Evolutionary conservation across 139 green algal genomes (phyloP), one percentile per base, ranked within the genome.

Genomic region (Mesotaenium endlicherianum): DNA sequence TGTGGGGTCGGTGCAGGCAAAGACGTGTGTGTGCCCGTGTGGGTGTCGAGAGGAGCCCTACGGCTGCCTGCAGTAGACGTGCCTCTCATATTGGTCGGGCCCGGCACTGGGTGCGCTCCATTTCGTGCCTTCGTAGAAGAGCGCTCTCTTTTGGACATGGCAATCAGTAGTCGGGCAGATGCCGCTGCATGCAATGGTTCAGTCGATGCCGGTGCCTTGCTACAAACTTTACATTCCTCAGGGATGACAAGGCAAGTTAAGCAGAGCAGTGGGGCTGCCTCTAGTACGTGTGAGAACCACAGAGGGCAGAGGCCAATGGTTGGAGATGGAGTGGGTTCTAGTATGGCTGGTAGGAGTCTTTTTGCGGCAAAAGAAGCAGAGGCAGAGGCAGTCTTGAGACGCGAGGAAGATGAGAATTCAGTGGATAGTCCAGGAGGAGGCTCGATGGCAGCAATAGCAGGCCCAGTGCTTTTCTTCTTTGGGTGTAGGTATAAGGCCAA

Each of bases 391-490:
- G 47, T 11, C 8, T 26, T 11, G 11, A 57, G 8, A 57, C 8
- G 47, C 8, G 47, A 57, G 11, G 47, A 8, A 57, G 47, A 8
- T 8, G 47, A 57, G 47, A 14, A n/a, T 70, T 1, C 59, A n/a
- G 26, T 31, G 1, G 47, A 57, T 26, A 11, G 6, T 40, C 30
- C 31, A 31, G 41, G 60, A 2, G 3, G 60, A 20, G 1, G 60
- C 60, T 72, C n/a, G 60, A 1, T 70, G 59, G 26, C 47, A 81
- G 14, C 49, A 80, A 74, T 74, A 26, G 42, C 26, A 8, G 78
- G 68, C 1, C 78, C 64, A 70, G 92, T 88, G 82, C 67, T 85
- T 26, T 90, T 98, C 50, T 93, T 96, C 64, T 97, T 98, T 76
- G 95, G 95, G 34, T 98, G 95, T 91, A 88, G 95, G 39, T 88